Evolutionary conservation across 306 rosid genomes (phyloP), one percentile per base, ranked within the genome.

Genomic region (Pterocarpus macrocarpus): DNA sequence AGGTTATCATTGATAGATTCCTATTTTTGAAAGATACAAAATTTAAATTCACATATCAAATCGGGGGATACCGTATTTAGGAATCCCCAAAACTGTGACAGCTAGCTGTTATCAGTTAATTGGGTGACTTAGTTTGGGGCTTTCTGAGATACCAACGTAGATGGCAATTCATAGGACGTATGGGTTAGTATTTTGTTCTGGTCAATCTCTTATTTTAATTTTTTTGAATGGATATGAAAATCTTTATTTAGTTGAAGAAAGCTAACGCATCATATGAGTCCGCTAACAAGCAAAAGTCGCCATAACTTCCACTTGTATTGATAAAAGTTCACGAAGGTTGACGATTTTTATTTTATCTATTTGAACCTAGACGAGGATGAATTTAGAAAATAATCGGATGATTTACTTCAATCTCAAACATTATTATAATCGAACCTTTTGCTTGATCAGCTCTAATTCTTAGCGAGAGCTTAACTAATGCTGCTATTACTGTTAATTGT

Each of bases 231-330:
- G 45, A 34, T n/a, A 22, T 66, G 12, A 22, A 56, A 41, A 6
- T n/a, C 33, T 1, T 57, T 57, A 56, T 2, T 35, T 53, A 3
- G 49, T 35, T 35, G 35, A 39, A 11, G 39, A 49, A 1, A 76
- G 39, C 32, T 64, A 63, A 61, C 1, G 7, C 13, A 4, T 30
- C 12, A 32, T 47, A 76, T 44, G 62, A 13, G 7, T 35, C 1
- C 2, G 32, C 16, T 58, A 7, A 59, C 33, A 79, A 34, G 41
- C 45, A 41, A 47, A 35, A 4, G 15, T 4, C 65, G 59, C 12
- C 14, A 82, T 53, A 50, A 57, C 67, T 76, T 55, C 14, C 66
- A 35, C 17, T 47, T 45, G 71, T 62, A 4, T 17, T 44, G 57
- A 45, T 44, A 28, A 36, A 32, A 74, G 44, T 75, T 59, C 64